Conservation (phyloP, 2,329 filamentous ascomycete genomes). For the Thelonectria discophora region DNA sequence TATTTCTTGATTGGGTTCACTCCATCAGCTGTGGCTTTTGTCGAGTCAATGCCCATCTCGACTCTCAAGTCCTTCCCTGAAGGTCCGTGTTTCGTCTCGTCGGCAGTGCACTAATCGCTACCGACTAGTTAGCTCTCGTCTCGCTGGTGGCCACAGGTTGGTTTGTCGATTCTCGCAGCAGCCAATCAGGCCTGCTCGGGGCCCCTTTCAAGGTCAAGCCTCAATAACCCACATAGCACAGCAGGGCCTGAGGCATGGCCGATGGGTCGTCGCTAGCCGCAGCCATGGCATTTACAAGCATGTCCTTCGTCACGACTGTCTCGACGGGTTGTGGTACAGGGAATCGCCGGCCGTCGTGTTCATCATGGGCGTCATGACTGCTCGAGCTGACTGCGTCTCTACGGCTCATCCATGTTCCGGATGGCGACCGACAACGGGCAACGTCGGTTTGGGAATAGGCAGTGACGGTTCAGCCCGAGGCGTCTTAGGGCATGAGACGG, state of each 20-base stretch:
- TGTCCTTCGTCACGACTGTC: neutral
- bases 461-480: neutral
- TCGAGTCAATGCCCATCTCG: neutral
- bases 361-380: neutral
- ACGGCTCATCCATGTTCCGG: neutral
- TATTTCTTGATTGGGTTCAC: neutral
- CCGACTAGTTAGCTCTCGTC: neutral
- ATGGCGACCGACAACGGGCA: neutral
- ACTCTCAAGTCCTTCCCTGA: neutral
- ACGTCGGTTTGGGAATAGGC: neutral
- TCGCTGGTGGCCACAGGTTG: neutral
- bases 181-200: neutral
- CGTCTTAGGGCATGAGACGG: too few species aligned
- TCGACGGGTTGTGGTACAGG: neutral
- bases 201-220: neutral
- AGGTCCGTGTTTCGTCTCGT: neutral
- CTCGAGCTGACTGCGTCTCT: neutral
- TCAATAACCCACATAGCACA: neutral
- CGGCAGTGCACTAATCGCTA: neutral
- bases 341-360: neutral
- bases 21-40: neutral
- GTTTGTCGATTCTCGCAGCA: neutral
- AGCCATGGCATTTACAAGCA: neutral
- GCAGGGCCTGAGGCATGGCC: neutral
- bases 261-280: neutral